Conservation (phyloP, 495 filamentous ascomycete species). For the Geoglossum glabrum region DNA sequence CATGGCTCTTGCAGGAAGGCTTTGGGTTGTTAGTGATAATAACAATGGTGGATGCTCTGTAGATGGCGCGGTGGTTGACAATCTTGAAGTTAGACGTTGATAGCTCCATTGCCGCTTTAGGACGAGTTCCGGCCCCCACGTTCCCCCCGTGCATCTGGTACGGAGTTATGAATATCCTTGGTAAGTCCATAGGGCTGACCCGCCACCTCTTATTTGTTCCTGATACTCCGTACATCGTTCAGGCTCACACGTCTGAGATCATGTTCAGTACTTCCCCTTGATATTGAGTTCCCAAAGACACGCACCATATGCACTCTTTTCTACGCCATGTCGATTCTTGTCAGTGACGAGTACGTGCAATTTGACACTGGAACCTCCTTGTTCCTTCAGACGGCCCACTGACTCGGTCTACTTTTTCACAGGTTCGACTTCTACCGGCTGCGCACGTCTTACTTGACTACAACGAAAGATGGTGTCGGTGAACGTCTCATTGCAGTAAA, state of each 20-base stretch:
- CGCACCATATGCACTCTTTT: not conserved
- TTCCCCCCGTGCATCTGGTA: no score
- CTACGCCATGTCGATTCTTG: not conserved
- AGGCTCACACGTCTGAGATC: not conserved
- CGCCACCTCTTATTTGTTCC: not conserved
- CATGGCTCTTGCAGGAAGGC: conserved; percentile 29
- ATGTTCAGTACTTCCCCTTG: not conserved
- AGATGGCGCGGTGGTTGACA: not conserved
- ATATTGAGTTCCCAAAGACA: not conserved
- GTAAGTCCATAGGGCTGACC: not conserved
- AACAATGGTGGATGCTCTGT: not conserved
- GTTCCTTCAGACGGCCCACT: not conserved
- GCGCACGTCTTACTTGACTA: conserved; percentile 73
- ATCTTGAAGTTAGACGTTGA: not conserved
- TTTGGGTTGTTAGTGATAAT: not conserved
- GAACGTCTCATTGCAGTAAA: conserved; percentile 90
- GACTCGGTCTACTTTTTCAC: no score
- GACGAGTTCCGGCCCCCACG: not conserved
- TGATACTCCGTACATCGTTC: not conserved
- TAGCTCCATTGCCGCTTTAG: conserved; percentile 1
- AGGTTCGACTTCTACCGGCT: conserved; percentile 90
- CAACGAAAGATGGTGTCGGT: conserved; percentile 85
- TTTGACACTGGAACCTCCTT: not conserved
- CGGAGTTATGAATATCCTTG: no score
- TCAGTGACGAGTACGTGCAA: conserved; percentile 1